Evolutionary conservation across 257 asterid species (phyloP).

Genomic region (Echium plantagineum): DNA sequence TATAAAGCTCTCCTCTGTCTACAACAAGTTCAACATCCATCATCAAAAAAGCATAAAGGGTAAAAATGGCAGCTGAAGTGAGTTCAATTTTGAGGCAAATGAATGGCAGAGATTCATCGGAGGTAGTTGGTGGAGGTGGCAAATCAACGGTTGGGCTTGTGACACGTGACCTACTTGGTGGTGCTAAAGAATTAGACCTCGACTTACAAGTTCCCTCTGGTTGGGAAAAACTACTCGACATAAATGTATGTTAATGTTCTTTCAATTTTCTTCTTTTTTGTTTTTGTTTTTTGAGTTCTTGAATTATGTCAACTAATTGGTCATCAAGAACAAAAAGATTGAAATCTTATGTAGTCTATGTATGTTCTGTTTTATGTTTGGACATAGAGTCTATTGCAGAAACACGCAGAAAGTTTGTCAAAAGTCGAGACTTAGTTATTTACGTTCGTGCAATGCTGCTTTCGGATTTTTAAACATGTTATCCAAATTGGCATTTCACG

Average conservation of each 20-base stretch:
- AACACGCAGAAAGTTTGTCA: too few relatives aligned
- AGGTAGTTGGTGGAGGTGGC: conserved; percentile 18
- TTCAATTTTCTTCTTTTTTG: too few relatives aligned
- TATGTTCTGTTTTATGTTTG: too few relatives aligned
- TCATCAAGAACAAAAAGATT: too few relatives aligned
- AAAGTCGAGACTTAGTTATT: too few relatives aligned
- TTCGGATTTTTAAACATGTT: too few relatives aligned
- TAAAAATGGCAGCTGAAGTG: conserved; percentile 79
- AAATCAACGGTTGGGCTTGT: conserved; percentile 46
- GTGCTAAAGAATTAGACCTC: conserved; percentile 77
- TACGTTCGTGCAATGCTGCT: too few relatives aligned
- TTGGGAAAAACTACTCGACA: conserved; percentile 86
- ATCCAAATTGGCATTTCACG: too few relatives aligned
- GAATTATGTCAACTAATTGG: not conserved
- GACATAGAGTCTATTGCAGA: too few relatives aligned
- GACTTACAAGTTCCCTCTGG: conserved; percentile 90
- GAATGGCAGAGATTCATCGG: conserved; percentile 43
- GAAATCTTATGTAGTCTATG: too few relatives aligned
- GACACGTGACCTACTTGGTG: conserved; percentile 78
- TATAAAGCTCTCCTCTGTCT: conserved; percentile 4
- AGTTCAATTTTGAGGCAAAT: conserved; percentile 50
- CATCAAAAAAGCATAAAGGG: conserved; percentile 2
- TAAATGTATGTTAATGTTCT: conserved; percentile 33
- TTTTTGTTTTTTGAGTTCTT: not conserved
- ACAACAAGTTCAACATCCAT: not conserved